These are phyloP conservation scores for Takashimella tepidaria DNA, from an alignment of 1,284 basidiomycete genomes.

Conservation along the genomic window DNA sequence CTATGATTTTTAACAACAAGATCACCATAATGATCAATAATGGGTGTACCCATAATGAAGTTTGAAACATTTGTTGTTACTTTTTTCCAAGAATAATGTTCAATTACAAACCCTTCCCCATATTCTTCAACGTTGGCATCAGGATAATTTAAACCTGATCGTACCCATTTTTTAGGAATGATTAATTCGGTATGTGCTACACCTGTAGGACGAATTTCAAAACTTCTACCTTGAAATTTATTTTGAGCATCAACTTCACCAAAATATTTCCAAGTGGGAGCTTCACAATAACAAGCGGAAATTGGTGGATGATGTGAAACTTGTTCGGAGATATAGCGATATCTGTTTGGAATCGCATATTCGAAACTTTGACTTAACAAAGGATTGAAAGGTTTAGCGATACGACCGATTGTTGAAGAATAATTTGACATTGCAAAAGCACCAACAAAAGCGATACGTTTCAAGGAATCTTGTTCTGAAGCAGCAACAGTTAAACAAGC, in stretches of 20 bases:
- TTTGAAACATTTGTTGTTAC: constrained; percentile 90
- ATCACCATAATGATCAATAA: constrained; percentile 96
- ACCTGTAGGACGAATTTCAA: constrained; percentile 93
- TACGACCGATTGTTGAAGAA: constrained; percentile 87
- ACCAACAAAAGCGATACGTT: constrained; percentile 85
- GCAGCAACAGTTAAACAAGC: constrained; percentile 77
- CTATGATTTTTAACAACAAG: constrained; percentile 88
- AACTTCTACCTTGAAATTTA: constrained; percentile 92
- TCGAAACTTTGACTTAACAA: constrained; percentile 82
- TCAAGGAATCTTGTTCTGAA: constrained; percentile 67
- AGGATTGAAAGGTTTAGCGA: constrained; percentile 88
- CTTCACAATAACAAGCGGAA: constrained; percentile 93
- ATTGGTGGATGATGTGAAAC: constrained; percentile 96
- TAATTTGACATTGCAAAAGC: constrained; percentile 98
- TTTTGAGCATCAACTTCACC: constrained; percentile 78
- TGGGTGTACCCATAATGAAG: constrained; percentile 87
- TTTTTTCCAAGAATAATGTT: constrained; percentile 57
- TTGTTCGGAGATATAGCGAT: constrained; percentile 90
- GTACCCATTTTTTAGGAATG: constrained; percentile 61
- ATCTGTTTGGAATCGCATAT: constrained; percentile 84
- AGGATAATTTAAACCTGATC: constrained; percentile 37
- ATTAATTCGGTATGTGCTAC: constrained; percentile 84
- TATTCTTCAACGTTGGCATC: constrained; percentile 40
- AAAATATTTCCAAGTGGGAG: constrained; percentile 83
- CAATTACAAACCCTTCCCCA: constrained; percentile 34